Percentiles rank a stretch among this genome's conserved stretches.
phyloP scores from a whole-genome alignment of 805 yeast genomes.

The Metschnikowia arizonensis region DNA sequence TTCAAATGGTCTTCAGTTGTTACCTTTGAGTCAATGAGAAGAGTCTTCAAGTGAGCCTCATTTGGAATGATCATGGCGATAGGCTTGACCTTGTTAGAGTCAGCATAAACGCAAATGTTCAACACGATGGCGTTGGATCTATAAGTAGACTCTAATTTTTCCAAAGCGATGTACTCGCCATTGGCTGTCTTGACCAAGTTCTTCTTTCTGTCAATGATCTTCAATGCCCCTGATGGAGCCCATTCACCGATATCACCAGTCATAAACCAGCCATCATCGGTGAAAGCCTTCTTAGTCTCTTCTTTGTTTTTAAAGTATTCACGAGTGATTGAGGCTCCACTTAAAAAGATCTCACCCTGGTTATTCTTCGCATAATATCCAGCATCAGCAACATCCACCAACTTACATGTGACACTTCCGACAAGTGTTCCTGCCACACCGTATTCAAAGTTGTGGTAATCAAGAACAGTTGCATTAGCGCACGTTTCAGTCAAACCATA shows the following conservation, averaged over 20 bases:
- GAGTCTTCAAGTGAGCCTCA: slow-evolving; percentile 55
- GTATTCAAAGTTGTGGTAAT: slow-evolving; percentile 60
- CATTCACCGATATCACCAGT: slow-evolving; percentile 98
- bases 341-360: slow-evolving; percentile 88
- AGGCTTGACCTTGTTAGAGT: slow-evolving; percentile 82
- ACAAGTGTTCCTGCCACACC: slow-evolving; percentile 81
- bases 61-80: slow-evolving; percentile 86
- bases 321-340: slow-evolving; percentile 66
- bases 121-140: slow-evolving; percentile 73
- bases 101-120: slow-evolving; percentile 92
- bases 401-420: slow-evolving; percentile 80
- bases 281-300: slow-evolving; percentile 74
- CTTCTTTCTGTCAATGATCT: slow-evolving; percentile 89
- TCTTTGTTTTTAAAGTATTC: slow-evolving; percentile 80
- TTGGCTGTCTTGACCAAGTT: slow-evolving; percentile 92
- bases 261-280: slow-evolving; percentile 88
- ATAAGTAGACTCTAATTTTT: slow-evolving; percentile 87
- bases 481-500: slow-evolving; percentile 96
- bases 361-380: slow-evolving; percentile 86
- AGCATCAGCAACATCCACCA: slow-evolving; percentile 86
- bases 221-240: slow-evolving; percentile 74
- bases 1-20: slow-evolving; percentile 46
- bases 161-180: slow-evolving; percentile 97
- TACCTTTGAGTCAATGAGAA: slow-evolving; percentile 48
- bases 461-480: slow-evolving; percentile 76